Conservation (phyloP, 2,329 filamentous ascomycete genomes). For the Colletotrichum musicola region DNA sequence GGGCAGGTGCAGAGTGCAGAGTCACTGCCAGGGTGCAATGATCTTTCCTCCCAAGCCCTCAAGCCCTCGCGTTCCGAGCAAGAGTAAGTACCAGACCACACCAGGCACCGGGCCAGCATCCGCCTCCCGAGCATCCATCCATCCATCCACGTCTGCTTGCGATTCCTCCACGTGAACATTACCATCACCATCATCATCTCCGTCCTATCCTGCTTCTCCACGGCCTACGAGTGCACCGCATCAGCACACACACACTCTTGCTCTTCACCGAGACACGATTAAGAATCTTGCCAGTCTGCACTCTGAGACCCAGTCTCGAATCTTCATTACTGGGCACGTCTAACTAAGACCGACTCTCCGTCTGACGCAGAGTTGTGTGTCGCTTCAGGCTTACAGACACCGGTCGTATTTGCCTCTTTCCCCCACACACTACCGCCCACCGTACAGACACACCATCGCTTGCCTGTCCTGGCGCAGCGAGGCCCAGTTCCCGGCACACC, state of each 20-base stretch:
- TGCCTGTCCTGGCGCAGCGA: conserved; percentile 20
- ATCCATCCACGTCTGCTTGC: not conserved
- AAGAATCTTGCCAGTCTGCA: not conserved
- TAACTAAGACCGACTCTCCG: not conserved
- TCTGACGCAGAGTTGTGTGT: conserved; percentile 2
- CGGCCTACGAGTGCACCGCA: not conserved
- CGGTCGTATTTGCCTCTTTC: conserved; percentile 30
- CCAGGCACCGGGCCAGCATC: not conserved
- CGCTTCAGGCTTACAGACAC: conserved; percentile 11
- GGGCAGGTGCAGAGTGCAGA: not conserved
- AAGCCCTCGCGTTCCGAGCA: conserved; percentile 1
- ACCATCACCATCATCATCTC: not conserved
- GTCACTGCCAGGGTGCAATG: not conserved
- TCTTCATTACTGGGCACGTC: not conserved
- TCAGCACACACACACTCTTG: not conserved
- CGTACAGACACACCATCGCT: not conserved
- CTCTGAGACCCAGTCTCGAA: no score
- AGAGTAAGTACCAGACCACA: not conserved
- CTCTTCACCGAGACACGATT: no score
- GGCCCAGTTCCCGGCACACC: conserved; percentile 16
- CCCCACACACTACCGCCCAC: conserved; percentile 30
- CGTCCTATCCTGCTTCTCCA: not conserved
- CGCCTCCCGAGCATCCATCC: not conserved
- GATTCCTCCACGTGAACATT: conserved; percentile 14
- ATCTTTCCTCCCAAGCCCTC: conserved; percentile 4